phyloP scores from a whole-genome alignment of 257 asterid genomes.

The Henckelia pumila region DNA sequence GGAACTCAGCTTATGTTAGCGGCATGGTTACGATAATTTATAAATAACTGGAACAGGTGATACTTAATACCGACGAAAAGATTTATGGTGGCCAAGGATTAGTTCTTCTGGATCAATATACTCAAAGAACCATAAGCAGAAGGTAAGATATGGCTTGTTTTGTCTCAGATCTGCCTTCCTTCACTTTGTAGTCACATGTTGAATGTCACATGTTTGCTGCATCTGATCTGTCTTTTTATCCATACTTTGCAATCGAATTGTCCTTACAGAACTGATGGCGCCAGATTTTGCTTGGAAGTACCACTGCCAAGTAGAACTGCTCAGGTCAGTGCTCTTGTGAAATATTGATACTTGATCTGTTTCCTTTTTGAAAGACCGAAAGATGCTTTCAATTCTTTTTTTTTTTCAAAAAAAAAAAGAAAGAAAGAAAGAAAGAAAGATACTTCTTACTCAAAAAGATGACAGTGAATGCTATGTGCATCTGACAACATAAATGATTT shows the following conservation, averaged over 20 bases:
- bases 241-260: slow-evolving; percentile 17
- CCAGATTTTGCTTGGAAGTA: slow-evolving; percentile 71
- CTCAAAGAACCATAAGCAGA: slow-evolving; percentile 63
- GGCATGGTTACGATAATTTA: slow-evolving; percentile 10
- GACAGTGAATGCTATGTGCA: not conserved
- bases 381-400: too few species aligned
- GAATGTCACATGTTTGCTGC: not conserved
- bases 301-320: slow-evolving; percentile 87
- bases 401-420: too few species aligned
- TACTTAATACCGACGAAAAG: slow-evolving; percentile 75
- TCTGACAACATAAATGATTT: not conserved
- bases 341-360: slow-evolving; percentile 14
- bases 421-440: too few species aligned
- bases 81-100: slow-evolving; percentile 81
- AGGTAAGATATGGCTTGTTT: slow-evolving; percentile 39
- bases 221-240: slow-evolving; percentile 17
- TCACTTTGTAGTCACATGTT: not conserved
- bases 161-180: slow-evolving; percentile 8
- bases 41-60: slow-evolving; percentile 44
- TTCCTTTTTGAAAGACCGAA: slow-evolving; percentile 6
- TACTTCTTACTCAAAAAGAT: not conserved
- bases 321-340: slow-evolving; percentile 54
- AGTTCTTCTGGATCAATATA: slow-evolving; percentile 47
- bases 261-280: slow-evolving; percentile 68
- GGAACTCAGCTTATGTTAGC: slow-evolving; percentile 1